Base-by-base conservation (phyloP, 1,284 basidiomycete species). In the Thecaphora frezii region DNA sequence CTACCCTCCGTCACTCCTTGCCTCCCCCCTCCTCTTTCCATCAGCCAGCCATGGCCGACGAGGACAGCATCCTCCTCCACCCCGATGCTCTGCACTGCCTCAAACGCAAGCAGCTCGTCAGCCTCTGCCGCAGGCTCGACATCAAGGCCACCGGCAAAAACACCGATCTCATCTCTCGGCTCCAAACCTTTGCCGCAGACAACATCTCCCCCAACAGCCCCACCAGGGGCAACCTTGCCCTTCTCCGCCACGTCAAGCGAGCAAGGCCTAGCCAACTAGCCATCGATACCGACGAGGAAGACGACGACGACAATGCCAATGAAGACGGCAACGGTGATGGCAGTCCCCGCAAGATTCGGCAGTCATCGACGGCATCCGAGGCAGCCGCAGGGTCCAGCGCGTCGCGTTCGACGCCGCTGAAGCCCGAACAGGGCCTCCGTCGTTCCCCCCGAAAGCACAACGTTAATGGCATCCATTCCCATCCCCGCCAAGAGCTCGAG, bases 41-140 rank as follows among this genome's bases (percentile, higher is more conserved):
- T 37, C 10, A 37, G n/a, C 33, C 12, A 37, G 19, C 23, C 40
- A 41, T 22, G 23, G 23, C 21, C 40, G 23, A 48, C 19, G 52
- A 53, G 47, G 41, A 42, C 58, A 58, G 48, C 47, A 44, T 67
- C 50, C 56, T 69, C 3, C 55, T 71, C 40, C 64, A 64, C 13
- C 66, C 69, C 5, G 62, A 71, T 36, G 62, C 58, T 19, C 53
- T 71, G 19, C 69, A 65, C 48, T 66, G 66, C 46, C 66, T 71
- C 47, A 71, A 71, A 40, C 54, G 69, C 46, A 63, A 67, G 30
- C 69, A 71, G 56, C 60, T 71, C 51, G 58, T 60, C 53, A 69
- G 55, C 47, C 66, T 71, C 10, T 71, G 69, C 51, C 30, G 57
- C 2, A 52, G 69, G 5, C 58, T 71, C 46, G 69, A 54, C 19